A percentile compares a stretch with the other conserved stretches of the same genome.
Evolutionary conservation across 2,329 filamentous ascomycete genomes (phyloP).

Genomic region (Aspergillus amoenus): DNA sequence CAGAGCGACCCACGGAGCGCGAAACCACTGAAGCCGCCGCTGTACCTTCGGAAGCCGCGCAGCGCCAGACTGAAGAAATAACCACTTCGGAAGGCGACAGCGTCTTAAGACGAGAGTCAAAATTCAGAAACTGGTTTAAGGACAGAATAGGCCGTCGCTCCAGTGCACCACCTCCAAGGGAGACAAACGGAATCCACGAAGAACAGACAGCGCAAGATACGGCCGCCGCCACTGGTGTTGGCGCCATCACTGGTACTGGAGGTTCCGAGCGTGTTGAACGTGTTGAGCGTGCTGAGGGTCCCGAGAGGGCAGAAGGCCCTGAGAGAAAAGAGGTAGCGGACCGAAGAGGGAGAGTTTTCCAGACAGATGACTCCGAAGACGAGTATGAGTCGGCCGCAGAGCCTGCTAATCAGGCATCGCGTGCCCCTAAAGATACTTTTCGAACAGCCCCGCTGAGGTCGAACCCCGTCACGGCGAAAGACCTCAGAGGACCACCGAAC

Average conservation of each 20-base stretch:
- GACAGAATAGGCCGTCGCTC: conserved; percentile 29
- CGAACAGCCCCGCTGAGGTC: conserved; percentile 31
- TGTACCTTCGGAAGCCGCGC: neutral
- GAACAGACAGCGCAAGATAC: neutral
- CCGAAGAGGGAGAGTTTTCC: neutral
- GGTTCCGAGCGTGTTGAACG: neutral
- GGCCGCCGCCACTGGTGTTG: neutral
- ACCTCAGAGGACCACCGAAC: conserved; percentile 16
- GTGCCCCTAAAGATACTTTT: conserved; percentile 11
- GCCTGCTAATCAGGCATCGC: neutral
- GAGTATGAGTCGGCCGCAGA: neutral
- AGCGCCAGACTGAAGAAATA: conserved; percentile 13
- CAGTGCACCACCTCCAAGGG: conserved; percentile 20
- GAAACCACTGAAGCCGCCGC: neutral
- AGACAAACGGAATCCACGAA: neutral
- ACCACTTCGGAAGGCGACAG: conserved; percentile 5
- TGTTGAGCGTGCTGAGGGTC: neutral
- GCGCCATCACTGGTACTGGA: neutral
- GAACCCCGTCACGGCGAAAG: conserved; percentile 29
- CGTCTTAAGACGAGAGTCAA: conserved; percentile 26
- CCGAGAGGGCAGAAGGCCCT: neutral
- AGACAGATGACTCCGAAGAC: neutral
- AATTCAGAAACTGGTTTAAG: conserved; percentile 37
- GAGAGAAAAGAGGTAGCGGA: neutral
- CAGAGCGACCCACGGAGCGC: neutral